Percentiles rank a stretch among this genome's conserved stretches.
phyloP scores from a whole-genome alignment of 1,284 basidiomycete genomes.

The Trichosporon inkin region DNA sequence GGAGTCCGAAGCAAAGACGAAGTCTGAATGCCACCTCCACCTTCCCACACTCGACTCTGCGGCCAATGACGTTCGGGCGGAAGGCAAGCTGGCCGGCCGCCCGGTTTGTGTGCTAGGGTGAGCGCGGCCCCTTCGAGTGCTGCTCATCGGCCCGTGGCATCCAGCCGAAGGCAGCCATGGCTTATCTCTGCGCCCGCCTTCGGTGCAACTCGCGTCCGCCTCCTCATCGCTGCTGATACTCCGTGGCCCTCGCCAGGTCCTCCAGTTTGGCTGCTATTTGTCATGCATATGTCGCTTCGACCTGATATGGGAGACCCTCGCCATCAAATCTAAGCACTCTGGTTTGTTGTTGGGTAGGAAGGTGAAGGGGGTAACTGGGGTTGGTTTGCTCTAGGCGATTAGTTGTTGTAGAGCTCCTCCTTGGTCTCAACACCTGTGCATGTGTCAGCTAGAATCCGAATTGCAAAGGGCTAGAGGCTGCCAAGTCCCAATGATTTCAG shows the following conservation, averaged over 20 bases:
- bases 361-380: background rate
- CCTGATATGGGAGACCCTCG: background rate
- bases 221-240: background rate
- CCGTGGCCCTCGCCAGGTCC: background rate
- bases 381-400: slow-evolving; percentile 23
- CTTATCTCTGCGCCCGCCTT: background rate
- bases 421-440: slow-evolving; percentile 45
- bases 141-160: too few species aligned
- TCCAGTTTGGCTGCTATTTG: background rate
- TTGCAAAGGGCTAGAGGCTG: too few species aligned
- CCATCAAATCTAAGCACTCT: slow-evolving; percentile 4
- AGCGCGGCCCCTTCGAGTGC: background rate
- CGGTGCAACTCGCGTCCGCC: background rate
- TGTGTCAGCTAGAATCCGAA: background rate
- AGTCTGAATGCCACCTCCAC: slow-evolving; percentile 2
- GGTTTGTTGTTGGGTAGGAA: background rate
- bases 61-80: slow-evolving; percentile 6
- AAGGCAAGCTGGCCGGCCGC: background rate
- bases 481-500: background rate
- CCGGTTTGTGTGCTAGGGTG: background rate
- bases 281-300: slow-evolving; percentile 9
- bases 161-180: background rate
- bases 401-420: slow-evolving; percentile 49
- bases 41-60: background rate
- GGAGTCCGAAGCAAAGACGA: background rate